Percentiles rank a stretch among this genome's conserved stretches.
phyloP scores from a whole-genome alignment of 352 stramenopile genomes.

The Phytophthora pistaciae region DNA sequence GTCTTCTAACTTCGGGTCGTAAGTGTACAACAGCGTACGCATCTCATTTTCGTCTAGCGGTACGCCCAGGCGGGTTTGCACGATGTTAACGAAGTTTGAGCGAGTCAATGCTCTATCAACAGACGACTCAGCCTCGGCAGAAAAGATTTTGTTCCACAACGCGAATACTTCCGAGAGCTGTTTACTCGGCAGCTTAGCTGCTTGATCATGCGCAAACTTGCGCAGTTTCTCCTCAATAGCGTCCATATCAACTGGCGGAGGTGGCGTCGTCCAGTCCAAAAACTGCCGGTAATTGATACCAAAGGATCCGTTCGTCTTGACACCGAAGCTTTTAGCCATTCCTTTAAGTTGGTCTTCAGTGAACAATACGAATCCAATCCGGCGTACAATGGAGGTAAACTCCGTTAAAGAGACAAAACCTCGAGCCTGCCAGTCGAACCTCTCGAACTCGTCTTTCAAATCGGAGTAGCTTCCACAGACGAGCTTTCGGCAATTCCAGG shows the following conservation, averaged over 20 bases:
- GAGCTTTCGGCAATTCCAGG: slow-evolving; percentile 62
- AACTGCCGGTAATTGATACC: slow-evolving; percentile 77
- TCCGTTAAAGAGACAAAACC: slow-evolving; percentile 54
- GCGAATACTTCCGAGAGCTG: slow-evolving; percentile 50
- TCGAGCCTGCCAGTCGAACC: slow-evolving; percentile 70
- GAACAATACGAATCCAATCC: slow-evolving; percentile 58
- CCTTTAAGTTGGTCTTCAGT: slow-evolving; percentile 47
- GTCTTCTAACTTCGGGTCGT: slow-evolving; percentile 63
- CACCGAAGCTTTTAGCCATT: slow-evolving; percentile 64
- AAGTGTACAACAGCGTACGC: slow-evolving; percentile 56
- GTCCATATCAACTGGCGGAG: slow-evolving; percentile 42
- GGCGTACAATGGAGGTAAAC: slow-evolving; percentile 52
- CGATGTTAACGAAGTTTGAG: slow-evolving; percentile 53
- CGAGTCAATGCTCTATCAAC: slow-evolving; percentile 38
- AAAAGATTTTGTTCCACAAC: slow-evolving; percentile 55
- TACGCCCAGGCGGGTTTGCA: slow-evolving; percentile 40
- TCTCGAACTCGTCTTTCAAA: slow-evolving; percentile 61
- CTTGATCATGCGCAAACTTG: slow-evolving; percentile 44
- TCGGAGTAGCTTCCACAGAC: slow-evolving; percentile 40
- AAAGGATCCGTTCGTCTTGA: slow-evolving; percentile 53
- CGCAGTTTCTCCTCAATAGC: slow-evolving; percentile 62
- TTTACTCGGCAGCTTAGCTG: slow-evolving; percentile 35
- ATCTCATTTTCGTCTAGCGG: slow-evolving; percentile 63
- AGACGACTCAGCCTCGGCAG: slow-evolving; percentile 25
- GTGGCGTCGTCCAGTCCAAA: slow-evolving; percentile 72